Percentiles rank a stretch among this genome's conserved stretches.
These are phyloP conservation scores for Quercus mongolica DNA, from an alignment of 306 rosid genomes.

Conservation along the genomic window DNA sequence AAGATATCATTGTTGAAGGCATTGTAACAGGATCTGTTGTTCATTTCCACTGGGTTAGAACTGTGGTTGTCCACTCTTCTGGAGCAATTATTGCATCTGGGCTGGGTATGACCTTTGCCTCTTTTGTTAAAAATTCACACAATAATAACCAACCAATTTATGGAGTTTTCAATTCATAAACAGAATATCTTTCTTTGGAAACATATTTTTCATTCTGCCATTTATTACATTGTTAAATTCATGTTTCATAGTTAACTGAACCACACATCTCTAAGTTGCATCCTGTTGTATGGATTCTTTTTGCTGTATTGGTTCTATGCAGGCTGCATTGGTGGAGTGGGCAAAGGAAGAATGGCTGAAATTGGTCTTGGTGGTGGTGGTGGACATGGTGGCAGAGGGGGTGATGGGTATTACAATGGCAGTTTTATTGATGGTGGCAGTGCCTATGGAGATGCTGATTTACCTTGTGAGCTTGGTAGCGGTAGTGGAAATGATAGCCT, in stretches of 20 bases:
- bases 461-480: slow-evolving; percentile 98
- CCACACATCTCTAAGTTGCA: not conserved
- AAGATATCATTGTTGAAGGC: slow-evolving; percentile 72
- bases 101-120: slow-evolving; percentile 57
- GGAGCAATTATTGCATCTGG: slow-evolving; percentile 82
- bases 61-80: slow-evolving; percentile 45
- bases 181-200: not conserved
- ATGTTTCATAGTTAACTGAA: not conserved
- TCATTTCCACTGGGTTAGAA: slow-evolving; percentile 89
- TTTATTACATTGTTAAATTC: slow-evolving; percentile 9
- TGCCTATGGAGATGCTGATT: slow-evolving; percentile 74
- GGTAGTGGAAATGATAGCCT: slow-evolving; percentile 90
- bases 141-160: not conserved
- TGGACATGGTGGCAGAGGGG: slow-evolving; percentile 98
- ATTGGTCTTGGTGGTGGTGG: slow-evolving; percentile 91
- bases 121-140: not conserved
- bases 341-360: slow-evolving; percentile 59
- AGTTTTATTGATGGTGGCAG: slow-evolving; percentile 80
- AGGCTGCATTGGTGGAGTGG: slow-evolving; percentile 91
- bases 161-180: not conserved
- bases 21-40: slow-evolving; percentile 79
- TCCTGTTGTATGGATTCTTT: slow-evolving; percentile 16
- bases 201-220: not conserved
- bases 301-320: slow-evolving; percentile 24
- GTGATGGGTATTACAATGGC: slow-evolving; percentile 79